Evolutionary conservation across 169 alveolate genomes (phyloP).

Genomic region (Cryptosporidium parvum): DNA sequence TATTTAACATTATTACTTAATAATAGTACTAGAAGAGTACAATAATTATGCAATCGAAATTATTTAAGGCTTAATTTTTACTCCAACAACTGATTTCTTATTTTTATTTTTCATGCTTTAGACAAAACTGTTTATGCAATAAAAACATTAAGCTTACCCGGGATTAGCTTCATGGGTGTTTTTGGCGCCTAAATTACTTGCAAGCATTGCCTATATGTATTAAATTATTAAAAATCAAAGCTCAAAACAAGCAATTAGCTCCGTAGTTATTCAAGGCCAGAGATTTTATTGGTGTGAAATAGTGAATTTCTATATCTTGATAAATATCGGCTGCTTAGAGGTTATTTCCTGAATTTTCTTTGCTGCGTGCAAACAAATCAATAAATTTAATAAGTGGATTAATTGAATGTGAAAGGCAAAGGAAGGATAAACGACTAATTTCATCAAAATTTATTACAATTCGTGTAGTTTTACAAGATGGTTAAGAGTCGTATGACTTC

Average conservation of each 20-base stretch:
- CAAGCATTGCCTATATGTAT: slow-evolving; percentile 39
- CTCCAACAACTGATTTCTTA: not conserved
- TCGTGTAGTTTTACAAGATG: slow-evolving; percentile 10
- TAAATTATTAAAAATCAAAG: slow-evolving; percentile 10
- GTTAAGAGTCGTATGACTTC: slow-evolving; percentile 76
- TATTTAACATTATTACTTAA: not conserved
- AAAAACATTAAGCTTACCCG: slow-evolving; percentile 26
- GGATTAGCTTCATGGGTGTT: slow-evolving; percentile 69
- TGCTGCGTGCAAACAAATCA: slow-evolving; percentile 67
- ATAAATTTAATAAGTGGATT: slow-evolving; percentile 33
- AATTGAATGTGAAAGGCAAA: slow-evolving; percentile 39
- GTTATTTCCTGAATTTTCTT: not conserved
- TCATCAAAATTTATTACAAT: not conserved
- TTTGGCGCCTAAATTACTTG: slow-evolving; percentile 76
- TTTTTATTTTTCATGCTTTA: slow-evolving; percentile 1
- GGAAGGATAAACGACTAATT: slow-evolving; percentile 4
- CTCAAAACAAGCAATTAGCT: slow-evolving; percentile 1
- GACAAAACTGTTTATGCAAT: slow-evolving; percentile 63
- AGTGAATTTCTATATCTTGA: not conserved
- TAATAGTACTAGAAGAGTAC: not conserved
- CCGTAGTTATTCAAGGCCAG: slow-evolving; percentile 1
- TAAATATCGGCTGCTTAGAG: not conserved
- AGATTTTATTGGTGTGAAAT: slow-evolving; percentile 33
- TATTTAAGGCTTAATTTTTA: not conserved
- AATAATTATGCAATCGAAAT: not conserved